phyloP scores from a whole-genome alignment of 2,329 filamentous ascomycete species.

The Colletotrichum spaethianum region DNA sequence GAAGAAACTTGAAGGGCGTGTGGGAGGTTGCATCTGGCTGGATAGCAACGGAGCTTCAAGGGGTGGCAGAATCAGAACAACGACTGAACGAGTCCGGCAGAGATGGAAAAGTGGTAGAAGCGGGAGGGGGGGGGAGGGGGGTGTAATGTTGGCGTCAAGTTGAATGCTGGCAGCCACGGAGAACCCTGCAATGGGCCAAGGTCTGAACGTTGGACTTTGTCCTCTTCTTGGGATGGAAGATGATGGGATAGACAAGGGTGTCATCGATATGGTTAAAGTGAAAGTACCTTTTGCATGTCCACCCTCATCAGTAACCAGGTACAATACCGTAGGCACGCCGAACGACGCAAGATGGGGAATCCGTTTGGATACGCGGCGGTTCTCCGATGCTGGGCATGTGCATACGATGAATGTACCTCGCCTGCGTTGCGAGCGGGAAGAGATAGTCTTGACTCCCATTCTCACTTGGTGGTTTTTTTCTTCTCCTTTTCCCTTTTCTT shows the following conservation, averaged over 20 bases:
- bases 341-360: background rate
- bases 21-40: conserved; percentile 10
- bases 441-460: background rate
- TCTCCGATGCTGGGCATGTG: background rate
- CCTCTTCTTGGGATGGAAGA: background rate
- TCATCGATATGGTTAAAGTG: background rate
- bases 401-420: background rate
- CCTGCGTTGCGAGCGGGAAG: background rate
- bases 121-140: conserved; percentile 7
- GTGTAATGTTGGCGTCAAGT: conserved; percentile 28
- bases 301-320: background rate
- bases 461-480: background rate
- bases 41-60: conserved; percentile 3
- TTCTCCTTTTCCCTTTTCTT: background rate
- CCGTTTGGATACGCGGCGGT: background rate
- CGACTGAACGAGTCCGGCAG: background rate
- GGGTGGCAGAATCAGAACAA: background rate
- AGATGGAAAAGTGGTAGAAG: background rate
- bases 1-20: conserved; percentile 24
- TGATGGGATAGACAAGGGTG: conserved; percentile 4
- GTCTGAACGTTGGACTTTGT: background rate
- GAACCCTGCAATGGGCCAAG: conserved; percentile 24
- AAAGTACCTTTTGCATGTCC: background rate
- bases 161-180: conserved; percentile 34
- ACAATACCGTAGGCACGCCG: background rate